Conservation (phyloP, 306 rosid species). For the Lathyrus aphaca region DNA sequence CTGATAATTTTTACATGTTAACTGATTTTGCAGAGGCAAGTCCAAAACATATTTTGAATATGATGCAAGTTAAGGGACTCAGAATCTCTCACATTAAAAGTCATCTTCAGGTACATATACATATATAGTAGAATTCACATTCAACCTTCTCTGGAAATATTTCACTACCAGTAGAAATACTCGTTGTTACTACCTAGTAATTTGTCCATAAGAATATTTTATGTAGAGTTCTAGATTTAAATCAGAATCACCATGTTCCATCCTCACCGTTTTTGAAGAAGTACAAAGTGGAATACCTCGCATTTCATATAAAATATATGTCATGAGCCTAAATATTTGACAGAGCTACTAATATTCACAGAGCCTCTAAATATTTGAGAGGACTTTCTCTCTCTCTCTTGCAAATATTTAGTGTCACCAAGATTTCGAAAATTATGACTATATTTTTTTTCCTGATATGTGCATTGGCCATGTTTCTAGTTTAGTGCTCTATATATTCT, state of each 20-base stretch:
- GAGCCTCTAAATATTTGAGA: no score
- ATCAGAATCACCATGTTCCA: no score
- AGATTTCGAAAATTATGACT: background rate
- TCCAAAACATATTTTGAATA: slow-evolving; percentile 70
- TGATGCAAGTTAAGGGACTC: slow-evolving; percentile 69
- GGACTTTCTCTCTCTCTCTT: background rate
- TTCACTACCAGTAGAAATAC: no score
- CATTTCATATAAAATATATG: no score
- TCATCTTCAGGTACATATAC: slow-evolving; percentile 74
- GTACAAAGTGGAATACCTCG: rapidly evolving
- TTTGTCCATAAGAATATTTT: no score
- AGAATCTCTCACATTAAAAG: slow-evolving; percentile 78
- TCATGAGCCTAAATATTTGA: no score
- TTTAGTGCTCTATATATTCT: background rate
- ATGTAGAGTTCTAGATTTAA: no score
- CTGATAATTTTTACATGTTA: slow-evolving; percentile 2
- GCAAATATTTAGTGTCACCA: background rate
- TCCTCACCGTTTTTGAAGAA: no score
- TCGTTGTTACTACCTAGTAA: no score
- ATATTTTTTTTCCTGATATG: background rate
- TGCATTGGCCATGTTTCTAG: background rate
- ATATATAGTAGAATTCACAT: background rate
- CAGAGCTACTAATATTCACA: no score
- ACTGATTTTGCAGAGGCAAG: slow-evolving; percentile 64
- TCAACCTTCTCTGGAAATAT: background rate